These are phyloP conservation scores for Fonsecaea multimorphosa DNA, from an alignment of 2,329 filamentous ascomycete genomes.

Conservation along the genomic window DNA sequence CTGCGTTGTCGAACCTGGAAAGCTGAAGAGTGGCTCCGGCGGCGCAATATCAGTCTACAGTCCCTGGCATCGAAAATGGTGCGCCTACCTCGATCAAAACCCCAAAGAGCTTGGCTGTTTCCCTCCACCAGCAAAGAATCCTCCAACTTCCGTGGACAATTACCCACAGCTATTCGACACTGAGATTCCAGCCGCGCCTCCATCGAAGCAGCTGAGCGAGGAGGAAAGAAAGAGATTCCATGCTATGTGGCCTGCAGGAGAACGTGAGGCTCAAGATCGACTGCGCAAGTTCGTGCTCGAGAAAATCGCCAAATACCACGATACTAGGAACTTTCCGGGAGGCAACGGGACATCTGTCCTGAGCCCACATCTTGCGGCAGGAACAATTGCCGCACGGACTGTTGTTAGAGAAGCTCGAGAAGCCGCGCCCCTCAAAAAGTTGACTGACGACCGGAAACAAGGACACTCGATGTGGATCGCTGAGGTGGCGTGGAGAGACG, in stretches of 20 bases:
- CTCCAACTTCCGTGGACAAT: conserved; percentile 52
- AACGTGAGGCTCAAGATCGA: conserved; percentile 70
- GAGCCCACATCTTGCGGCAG: conserved; percentile 73
- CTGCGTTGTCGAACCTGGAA: conserved; percentile 78
- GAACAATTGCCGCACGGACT: conserved; percentile 71
- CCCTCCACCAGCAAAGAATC: conserved; percentile 64
- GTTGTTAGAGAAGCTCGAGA: conserved; percentile 69
- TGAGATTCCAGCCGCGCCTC: conserved; percentile 66
- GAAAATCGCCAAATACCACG: conserved; percentile 66
- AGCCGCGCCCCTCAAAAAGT: conserved; percentile 64
- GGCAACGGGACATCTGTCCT: conserved; percentile 69
- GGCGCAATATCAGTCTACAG: conserved; percentile 84
- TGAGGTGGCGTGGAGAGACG: conserved; percentile 81
- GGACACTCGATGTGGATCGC: conserved; percentile 74
- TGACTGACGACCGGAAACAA: conserved; percentile 38
- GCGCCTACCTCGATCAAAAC: conserved; percentile 73
- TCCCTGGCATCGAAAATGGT: conserved; percentile 81
- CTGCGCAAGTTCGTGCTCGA: conserved; percentile 72
- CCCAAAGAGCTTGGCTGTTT: conserved; percentile 69
- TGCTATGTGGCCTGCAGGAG: conserved; percentile 74
- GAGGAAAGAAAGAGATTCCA: conserved; percentile 66
- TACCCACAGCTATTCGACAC: conserved; percentile 66
- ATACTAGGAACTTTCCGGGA: conserved; percentile 69
- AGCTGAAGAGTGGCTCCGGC: conserved; percentile 66
- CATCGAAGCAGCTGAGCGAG: conserved; percentile 65